These are phyloP conservation scores for Pseudogymnoascus sp. DNA, from an alignment of 2,329 filamentous ascomycete species.

Conservation along the genomic window DNA sequence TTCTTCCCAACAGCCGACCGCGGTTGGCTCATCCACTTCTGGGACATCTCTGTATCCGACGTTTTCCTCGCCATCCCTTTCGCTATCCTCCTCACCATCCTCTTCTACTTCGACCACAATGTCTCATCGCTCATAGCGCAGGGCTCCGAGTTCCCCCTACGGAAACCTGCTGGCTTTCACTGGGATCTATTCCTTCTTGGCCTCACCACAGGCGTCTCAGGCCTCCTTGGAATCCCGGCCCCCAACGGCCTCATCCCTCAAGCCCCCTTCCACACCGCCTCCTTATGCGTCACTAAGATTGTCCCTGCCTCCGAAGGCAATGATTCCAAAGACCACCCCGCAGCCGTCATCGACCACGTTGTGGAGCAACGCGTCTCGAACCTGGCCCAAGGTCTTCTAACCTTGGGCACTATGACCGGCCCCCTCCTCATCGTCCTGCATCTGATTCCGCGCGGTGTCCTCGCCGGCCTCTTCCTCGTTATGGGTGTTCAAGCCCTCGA, in stretches of 20 bases:
- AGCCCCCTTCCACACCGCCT: slow-evolving; percentile 73
- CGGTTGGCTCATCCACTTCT: slow-evolving; percentile 74
- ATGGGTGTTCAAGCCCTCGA: slow-evolving; percentile 76
- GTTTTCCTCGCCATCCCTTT: slow-evolving; percentile 85
- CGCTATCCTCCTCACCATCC: slow-evolving; percentile 70
- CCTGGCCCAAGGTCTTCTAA: slow-evolving; percentile 68
- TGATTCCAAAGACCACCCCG: slow-evolving; percentile 50
- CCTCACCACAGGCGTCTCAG: slow-evolving; percentile 67
- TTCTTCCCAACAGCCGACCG: slow-evolving; percentile 72
- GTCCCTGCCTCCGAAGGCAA: slow-evolving; percentile 43
- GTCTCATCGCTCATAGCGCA: slow-evolving; percentile 78
- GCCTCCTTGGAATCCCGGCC: slow-evolving; percentile 69
- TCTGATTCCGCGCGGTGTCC: slow-evolving; percentile 70
- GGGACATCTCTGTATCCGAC: slow-evolving; percentile 65
- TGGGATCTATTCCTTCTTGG: slow-evolving; percentile 81
- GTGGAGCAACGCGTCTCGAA: slow-evolving; percentile 77
- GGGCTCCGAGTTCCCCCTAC: slow-evolving; percentile 73
- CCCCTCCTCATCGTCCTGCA: slow-evolving; percentile 68
- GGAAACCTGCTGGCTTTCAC: slow-evolving; percentile 76
- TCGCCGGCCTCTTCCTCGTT: slow-evolving; percentile 76
- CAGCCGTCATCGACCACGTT: slow-evolving; percentile 50
- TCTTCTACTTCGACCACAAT: slow-evolving; percentile 90
- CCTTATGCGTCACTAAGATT: slow-evolving; percentile 63
- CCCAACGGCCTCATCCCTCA: slow-evolving; percentile 80
- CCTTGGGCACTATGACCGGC: slow-evolving; percentile 70